A percentile compares a stretch with the other conserved stretches of the same genome.
Conservation (phyloP, 148 eudicot species). For the Cornus kousa region DNA sequence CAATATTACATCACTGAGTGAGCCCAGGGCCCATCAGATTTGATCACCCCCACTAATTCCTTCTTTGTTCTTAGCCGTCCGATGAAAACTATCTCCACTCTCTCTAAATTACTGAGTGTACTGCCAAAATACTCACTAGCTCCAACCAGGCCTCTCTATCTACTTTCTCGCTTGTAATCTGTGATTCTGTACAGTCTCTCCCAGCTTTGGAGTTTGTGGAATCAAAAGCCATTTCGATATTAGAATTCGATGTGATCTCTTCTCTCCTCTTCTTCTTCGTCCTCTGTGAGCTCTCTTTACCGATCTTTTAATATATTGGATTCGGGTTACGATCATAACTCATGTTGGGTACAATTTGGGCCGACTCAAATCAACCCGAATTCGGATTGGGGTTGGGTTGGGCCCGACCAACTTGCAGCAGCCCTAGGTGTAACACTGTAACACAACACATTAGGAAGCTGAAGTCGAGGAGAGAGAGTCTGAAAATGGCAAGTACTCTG, state of each 20-base stretch:
- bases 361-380: too few species aligned
- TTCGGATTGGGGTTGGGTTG: too few species aligned
- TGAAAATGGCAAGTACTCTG: slow-evolving; percentile 45
- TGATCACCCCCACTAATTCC: neutral
- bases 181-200: neutral
- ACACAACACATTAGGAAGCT: too few species aligned
- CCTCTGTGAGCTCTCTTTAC: neutral
- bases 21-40: neutral
- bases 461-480: slow-evolving; percentile 5
- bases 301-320: neutral
- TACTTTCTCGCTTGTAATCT: neutral
- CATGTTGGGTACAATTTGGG: too few species aligned
- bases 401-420: too few species aligned
- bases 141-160: neutral
- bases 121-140: neutral
- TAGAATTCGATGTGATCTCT: neutral
- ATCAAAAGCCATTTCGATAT: neutral
- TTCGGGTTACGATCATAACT: too few species aligned
- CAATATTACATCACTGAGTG: neutral
- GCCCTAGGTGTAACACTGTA: too few species aligned
- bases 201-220: neutral
- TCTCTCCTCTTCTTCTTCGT: neutral
- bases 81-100: neutral
- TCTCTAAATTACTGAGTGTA: neutral
- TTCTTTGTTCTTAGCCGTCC: slow-evolving; percentile 9